Conservation (phyloP, 768 basidiomycete species). For the Russula sp. region DNA sequence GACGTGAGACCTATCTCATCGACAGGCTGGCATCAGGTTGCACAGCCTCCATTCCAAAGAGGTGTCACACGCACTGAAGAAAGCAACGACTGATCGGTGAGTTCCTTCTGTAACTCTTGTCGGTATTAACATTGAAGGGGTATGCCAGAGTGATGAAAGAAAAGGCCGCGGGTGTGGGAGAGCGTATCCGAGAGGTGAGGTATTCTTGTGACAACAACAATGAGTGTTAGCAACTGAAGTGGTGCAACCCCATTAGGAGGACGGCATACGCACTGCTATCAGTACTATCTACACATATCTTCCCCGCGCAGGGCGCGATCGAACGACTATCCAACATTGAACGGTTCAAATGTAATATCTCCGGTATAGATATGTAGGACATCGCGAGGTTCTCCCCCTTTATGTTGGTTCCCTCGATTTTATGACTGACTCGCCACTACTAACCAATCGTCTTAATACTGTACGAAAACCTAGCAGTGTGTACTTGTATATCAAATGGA, state of each 20-base stretch:
- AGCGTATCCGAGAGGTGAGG: constrained; percentile 37
- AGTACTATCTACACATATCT: constrained; percentile 51
- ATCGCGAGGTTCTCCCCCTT: background rate
- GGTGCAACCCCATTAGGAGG: constrained; percentile 36
- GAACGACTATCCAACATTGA: constrained; percentile 19
- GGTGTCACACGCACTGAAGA: constrained; percentile 47
- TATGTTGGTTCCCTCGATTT: no score
- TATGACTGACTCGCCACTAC: no score
- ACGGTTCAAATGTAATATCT: background rate
- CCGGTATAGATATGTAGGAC: background rate
- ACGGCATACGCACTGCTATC: constrained; percentile 54
- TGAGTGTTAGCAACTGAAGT: background rate
- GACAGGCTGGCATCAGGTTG: constrained; percentile 48
- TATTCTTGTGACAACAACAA: background rate
- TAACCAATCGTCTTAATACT: no score
- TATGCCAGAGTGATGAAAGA: constrained; percentile 48
- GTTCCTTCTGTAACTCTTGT: constrained; percentile 21
- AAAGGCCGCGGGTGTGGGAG: constrained; percentile 45
- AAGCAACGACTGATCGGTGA: constrained; percentile 49
- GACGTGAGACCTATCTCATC: background rate
- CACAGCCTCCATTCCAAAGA: constrained; percentile 42
- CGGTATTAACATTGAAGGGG: background rate
- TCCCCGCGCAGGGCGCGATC: constrained; percentile 31
- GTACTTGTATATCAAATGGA: no score
- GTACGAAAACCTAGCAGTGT: no score